Percentiles rank a stretch among this genome's conserved stretches.
Conservation (phyloP, 116 monocot species). For the Thalassia testudinum region DNA sequence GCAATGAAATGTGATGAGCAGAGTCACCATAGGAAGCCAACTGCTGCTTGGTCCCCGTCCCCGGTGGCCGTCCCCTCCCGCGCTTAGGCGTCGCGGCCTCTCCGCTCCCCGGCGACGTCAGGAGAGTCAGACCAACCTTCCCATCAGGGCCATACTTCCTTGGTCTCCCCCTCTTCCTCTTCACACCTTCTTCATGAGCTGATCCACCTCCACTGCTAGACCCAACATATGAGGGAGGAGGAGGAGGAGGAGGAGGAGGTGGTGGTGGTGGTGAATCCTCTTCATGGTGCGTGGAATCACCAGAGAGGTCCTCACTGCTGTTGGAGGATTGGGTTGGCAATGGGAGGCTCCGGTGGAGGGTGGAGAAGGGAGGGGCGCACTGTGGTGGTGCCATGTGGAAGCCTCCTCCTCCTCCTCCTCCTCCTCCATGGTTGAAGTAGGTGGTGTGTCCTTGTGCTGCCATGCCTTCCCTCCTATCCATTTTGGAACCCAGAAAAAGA, state of each 20-base stretch:
- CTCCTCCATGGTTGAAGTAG: not conserved
- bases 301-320: slow-evolving; percentile 7
- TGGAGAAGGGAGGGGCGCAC: not conserved
- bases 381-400: slow-evolving; percentile 9
- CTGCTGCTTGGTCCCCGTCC: slow-evolving; percentile 46
- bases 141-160: slow-evolving; percentile 36
- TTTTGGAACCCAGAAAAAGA: too few relatives aligned
- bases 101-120: slow-evolving; percentile 7
- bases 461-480: slow-evolving; percentile 42
- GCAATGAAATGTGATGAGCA: too few relatives aligned
- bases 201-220: not conserved
- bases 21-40: slow-evolving; percentile 34
- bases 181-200: slow-evolving; percentile 8
- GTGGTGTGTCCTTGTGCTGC: slow-evolving; percentile 10
- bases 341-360: slow-evolving; percentile 8
- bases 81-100: too few relatives aligned
- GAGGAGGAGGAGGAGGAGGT: too few relatives aligned
- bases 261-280: slow-evolving; percentile 13
- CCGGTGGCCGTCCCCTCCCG: slow-evolving; percentile 58
- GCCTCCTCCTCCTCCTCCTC: too few relatives aligned
- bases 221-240: not conserved
- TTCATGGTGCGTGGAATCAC: slow-evolving; percentile 14
- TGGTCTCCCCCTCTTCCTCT: slow-evolving; percentile 47
- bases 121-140: too few relatives aligned
- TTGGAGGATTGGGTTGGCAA: not conserved